Evolutionary conservation across 2,329 filamentous ascomycete species (phyloP).

Genomic region (Gliomastix tumulicola): DNA sequence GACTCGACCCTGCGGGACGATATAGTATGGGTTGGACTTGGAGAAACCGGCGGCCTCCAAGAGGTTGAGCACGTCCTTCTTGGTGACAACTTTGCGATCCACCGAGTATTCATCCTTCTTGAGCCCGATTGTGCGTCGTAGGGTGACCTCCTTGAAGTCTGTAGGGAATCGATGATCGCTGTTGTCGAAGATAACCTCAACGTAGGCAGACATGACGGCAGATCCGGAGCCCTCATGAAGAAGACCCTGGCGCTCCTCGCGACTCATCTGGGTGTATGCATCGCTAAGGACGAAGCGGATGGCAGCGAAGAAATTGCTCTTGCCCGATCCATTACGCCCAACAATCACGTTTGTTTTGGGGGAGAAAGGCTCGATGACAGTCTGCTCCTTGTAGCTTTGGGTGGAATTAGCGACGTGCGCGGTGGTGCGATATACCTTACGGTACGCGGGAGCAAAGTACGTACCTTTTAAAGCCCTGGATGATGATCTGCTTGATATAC

Average conservation of each 20-base stretch:
- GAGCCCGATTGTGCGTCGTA: conserved; percentile 89
- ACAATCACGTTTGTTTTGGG: conserved; percentile 98
- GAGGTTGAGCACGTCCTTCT: conserved; percentile 88
- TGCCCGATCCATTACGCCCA: conserved; percentile 96
- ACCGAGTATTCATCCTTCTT: conserved; percentile 99
- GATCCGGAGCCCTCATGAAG: conserved; percentile 98
- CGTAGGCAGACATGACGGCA: conserved; percentile 98
- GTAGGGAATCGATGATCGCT: conserved; percentile 92
- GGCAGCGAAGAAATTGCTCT: conserved; percentile 99
- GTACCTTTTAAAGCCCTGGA: conserved; percentile 98
- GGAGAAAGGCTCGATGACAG: conserved; percentile 96
- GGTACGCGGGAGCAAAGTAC: too few relatives aligned
- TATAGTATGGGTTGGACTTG: conserved; percentile 96
- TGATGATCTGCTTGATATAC: conserved; percentile 99
- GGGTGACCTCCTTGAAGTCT: conserved; percentile 79
- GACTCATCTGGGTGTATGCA: conserved; percentile 91
- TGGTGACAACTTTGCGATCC: conserved; percentile 93
- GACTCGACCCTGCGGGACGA: conserved; percentile 94
- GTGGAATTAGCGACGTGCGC: too few relatives aligned
- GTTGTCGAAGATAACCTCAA: conserved; percentile 98
- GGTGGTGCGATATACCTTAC: too few relatives aligned
- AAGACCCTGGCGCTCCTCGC: conserved; percentile 90
- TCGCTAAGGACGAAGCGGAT: conserved; percentile 98
- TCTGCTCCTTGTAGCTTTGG: conserved; percentile 97
- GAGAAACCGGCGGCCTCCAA: conserved; percentile 96